Base-by-base conservation (phyloP, 2,329 filamentous ascomycete genomes). In the Scedosporium apiospermum region DNA sequence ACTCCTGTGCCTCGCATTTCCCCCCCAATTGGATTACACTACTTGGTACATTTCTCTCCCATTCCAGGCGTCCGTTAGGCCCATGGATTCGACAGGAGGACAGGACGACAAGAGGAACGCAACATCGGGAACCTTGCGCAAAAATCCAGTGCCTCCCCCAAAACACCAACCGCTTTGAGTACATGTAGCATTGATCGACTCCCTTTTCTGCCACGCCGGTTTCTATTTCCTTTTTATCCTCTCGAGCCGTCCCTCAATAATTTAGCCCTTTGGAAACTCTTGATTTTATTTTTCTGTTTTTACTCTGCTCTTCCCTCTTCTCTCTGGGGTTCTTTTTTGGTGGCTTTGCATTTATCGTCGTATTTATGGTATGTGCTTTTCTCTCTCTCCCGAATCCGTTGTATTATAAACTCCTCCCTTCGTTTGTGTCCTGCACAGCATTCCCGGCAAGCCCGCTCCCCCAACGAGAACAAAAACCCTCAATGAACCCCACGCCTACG, bases 401-500 rank as follows among this genome's bases (percentile, higher is more conserved):
- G 53, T 34, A 26, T 34, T 34, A 34, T 27, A 21, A 57, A 23
- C 55, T 34, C 55, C 14, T 34, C 53, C n/a, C 16, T 57, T 34
- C 23, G 53, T 27, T 26, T 26, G 23, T 21, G 53, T 26, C 16
- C 44, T 49, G 6, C 21, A 3, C 14, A 21, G 6, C 51, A 23
- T 23, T 26, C 6, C 51, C 51, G 55, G 53, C 18, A 57, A 30
- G 23, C 53, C 55, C 55, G 23, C 23, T 9, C 27, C 16, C 14
- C 18, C 55, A 38, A 58, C 55, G 55, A 58, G 14, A 58, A 58
- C 57, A 59, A 59, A 59, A 59, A 27, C 57, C 57, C 57, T 59
- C 57, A 59, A 46, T 38, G 10, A 38, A 55, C 18, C 57, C 57
- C 57, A 59, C 57, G 38, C 41, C 57, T 21, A 38, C 34, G 6